Percentiles rank a stretch among this genome's conserved stretches.
phyloP scores from a whole-genome alignment of 169 alveolate genomes.

The Plasmodium cynomolgi region DNA sequence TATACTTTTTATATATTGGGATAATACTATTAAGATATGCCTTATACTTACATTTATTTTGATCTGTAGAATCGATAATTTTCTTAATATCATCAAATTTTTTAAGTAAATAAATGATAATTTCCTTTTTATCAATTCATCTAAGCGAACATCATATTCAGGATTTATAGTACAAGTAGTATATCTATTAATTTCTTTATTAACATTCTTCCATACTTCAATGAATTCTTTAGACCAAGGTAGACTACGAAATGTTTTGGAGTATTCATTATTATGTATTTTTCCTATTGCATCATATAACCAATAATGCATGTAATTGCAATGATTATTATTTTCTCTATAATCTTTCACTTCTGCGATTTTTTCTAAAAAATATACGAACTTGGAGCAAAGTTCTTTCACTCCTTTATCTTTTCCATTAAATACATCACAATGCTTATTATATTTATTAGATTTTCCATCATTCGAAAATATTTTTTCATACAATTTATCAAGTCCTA shows the following conservation, averaged over 20 bases:
- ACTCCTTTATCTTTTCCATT: not conserved
- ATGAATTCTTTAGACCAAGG: not conserved
- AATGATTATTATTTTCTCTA: not conserved
- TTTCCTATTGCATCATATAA: not conserved
- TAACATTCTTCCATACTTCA: not conserved
- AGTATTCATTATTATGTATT: not conserved
- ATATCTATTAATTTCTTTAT: not conserved
- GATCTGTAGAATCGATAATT: not conserved
- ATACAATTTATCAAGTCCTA: not conserved
- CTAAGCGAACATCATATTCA: not conserved
- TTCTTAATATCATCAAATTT: not conserved
- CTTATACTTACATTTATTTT: not conserved
- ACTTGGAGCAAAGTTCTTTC: not conserved
- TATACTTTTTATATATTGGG: not conserved
- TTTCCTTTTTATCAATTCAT: not conserved
- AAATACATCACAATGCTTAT: not conserved
- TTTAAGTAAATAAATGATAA: not conserved
- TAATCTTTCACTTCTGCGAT: not conserved
- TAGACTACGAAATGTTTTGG: not conserved
- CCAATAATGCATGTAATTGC: not conserved
- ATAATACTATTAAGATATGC: not conserved
- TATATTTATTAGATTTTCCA: not conserved
- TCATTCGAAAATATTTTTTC: not conserved
- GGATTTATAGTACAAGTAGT: not conserved
- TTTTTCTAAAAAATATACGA: not conserved